phyloP scores from a whole-genome alignment of 2,329 filamentous ascomycete genomes.

The Fusarium sp. region DNA sequence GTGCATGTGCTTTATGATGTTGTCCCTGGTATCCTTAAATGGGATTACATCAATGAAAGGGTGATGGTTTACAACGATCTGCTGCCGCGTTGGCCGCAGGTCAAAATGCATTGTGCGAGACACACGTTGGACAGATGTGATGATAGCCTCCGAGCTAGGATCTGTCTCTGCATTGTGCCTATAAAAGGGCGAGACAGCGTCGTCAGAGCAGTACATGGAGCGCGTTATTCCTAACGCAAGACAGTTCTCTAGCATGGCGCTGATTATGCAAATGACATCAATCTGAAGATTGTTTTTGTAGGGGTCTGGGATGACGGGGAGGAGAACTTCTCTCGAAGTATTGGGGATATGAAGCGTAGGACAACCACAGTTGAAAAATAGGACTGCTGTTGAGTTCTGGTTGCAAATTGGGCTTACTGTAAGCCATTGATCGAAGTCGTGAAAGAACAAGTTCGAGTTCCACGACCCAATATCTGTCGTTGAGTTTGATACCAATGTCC shows the following conservation, averaged over 20 bases:
- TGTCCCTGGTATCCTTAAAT: constrained; percentile 47
- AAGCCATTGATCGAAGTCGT: constrained; percentile 39
- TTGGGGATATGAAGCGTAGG: constrained; percentile 45
- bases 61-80: constrained; percentile 46
- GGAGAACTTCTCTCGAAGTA: constrained; percentile 33
- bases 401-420: constrained; percentile 12
- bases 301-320: constrained; percentile 44
- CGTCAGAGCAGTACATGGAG: constrained; percentile 46
- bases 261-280: constrained; percentile 45
- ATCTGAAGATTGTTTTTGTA: constrained; percentile 48
- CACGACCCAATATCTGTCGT: constrained; percentile 12
- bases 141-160: constrained; percentile 26
- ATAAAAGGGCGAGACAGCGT: constrained; percentile 46
- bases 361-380: constrained; percentile 47
- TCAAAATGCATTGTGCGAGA: constrained; percentile 45
- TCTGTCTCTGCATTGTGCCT: constrained; percentile 33
- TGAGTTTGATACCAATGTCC: constrained; percentile 1
- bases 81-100: constrained; percentile 46
- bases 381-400: constrained; percentile 6
- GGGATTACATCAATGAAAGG: constrained; percentile 49
- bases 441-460: constrained; percentile 10
- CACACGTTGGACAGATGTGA: constrained; percentile 40
- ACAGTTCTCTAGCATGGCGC: constrained; percentile 47
- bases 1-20: constrained; percentile 43
- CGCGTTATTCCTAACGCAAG: constrained; percentile 46